Evolutionary conservation across 345 rosid genomes (phyloP), one percentile per base, ranked within the genome.

Genomic region (Populus pruinosa): DNA sequence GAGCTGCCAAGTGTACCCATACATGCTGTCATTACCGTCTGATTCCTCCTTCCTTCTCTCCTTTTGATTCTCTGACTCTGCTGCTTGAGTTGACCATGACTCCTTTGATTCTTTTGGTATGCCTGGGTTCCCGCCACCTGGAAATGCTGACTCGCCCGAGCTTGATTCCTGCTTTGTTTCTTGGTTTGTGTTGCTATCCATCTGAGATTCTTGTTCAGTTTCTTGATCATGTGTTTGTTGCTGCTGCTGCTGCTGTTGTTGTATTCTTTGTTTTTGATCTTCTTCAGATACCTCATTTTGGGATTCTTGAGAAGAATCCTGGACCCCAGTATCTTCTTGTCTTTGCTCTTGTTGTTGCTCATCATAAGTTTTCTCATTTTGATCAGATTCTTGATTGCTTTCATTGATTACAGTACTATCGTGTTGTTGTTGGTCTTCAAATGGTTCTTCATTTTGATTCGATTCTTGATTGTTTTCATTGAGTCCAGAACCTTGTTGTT

Each of bases 21-120:
- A 70, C 27, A 62, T 50, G 41, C 41, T 53, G 13, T 71, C 83
- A 31, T 76, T 65, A 13, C 75, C 76, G 1, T 78, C 43, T 2
- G 68, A 66, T 71, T 41, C 82, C 13, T 76, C 83, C 50, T 81
- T 72, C n/a, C 80, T 31, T 66, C 83, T 81, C 64, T 80, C 83
- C 50, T 80, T 80, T 41, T 81, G 73, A 76, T 76, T 81, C 69
- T 81, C 74, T 59, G 80, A 81, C 23, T 81, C 80, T 8, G 72
- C 36, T 66, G 76, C 80, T 63, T 81, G 83, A 29, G 83, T 81
- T 36, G 83, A 76, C 80, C 83, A 81, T 23, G 77, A 38, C 47
- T 81, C 83, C 41, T 71, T 81, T 5, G 83, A 81, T n/a, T 81
- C 83, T 61, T 91, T 89, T 0, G 98, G 98, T 73, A 93, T 96